Conservation (phyloP, 768 basidiomycete genomes). For the Filobasidium wieringae region DNA sequence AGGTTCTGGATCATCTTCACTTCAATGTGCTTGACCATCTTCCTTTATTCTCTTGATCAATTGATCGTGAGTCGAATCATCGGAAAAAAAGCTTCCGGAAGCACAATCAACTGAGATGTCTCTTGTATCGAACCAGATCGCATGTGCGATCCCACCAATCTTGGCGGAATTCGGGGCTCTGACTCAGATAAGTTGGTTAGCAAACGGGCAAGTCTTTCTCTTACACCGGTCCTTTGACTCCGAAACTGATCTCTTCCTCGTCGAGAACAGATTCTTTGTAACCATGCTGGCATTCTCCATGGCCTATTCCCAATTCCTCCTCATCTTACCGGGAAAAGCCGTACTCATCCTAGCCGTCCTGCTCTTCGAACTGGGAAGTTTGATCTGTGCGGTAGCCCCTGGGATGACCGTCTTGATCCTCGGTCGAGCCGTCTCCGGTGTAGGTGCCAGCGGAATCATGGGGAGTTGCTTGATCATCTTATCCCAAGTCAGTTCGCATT, state of each 20-base stretch:
- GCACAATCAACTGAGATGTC: too few species aligned
- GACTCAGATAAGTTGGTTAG: constrained; percentile 31
- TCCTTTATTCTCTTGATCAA: constrained; percentile 38
- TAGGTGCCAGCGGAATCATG: constrained; percentile 44
- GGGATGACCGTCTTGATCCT: constrained; percentile 35
- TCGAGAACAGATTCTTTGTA: constrained; percentile 17
- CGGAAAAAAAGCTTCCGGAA: too few species aligned
- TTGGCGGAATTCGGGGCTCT: constrained; percentile 30
- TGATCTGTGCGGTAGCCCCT: constrained; percentile 42
- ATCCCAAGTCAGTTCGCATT: constrained; percentile 31
- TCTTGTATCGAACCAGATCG: too few species aligned
- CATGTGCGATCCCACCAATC: constrained; percentile 35
- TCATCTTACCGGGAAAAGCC: constrained; percentile 36
- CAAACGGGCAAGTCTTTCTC: constrained; percentile 16
- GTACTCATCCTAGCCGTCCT: constrained; percentile 32
- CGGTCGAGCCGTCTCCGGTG: constrained; percentile 44
- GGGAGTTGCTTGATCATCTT: constrained; percentile 25
- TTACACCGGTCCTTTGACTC: constrained; percentile 13
- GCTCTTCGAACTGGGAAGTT: constrained; percentile 45
- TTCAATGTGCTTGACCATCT: constrained; percentile 23
- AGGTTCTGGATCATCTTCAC: constrained; percentile 9
- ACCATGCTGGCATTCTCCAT: constrained; percentile 36
- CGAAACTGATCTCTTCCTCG: neutral
- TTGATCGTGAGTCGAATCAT: too few species aligned
- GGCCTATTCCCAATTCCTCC: constrained; percentile 29